These are phyloP conservation scores for Saturnispora galanensis DNA, from an alignment of 805 yeast genomes.

Conservation along the genomic window DNA sequence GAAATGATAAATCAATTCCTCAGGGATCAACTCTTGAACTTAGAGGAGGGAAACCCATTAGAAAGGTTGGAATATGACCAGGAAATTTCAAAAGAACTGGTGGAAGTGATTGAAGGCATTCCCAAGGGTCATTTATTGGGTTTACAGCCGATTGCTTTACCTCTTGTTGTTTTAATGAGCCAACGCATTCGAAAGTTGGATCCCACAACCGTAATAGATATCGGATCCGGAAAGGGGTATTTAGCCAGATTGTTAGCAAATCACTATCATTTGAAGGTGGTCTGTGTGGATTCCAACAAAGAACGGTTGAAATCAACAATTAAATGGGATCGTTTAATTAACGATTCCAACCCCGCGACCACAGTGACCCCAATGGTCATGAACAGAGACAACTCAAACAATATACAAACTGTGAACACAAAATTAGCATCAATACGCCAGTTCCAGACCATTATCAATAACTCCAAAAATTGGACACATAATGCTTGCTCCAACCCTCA, in stretches of 20 bases:
- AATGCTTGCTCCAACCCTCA: neutral
- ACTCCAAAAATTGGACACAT: constrained; percentile 2
- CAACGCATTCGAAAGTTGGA: neutral
- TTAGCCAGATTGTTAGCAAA: constrained; percentile 19
- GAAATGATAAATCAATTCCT: too few relatives aligned
- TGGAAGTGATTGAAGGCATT: neutral
- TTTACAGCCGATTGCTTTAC: neutral
- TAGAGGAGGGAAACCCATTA: too few relatives aligned
- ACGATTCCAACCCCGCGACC: constrained; percentile 3
- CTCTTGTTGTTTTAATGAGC: neutral
- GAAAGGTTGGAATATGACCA: too few relatives aligned
- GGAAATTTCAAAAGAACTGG: too few relatives aligned
- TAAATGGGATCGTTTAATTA: constrained; percentile 17
- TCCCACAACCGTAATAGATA: constrained; percentile 14
- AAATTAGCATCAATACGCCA: constrained; percentile 4
- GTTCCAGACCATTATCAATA: constrained; percentile 7
- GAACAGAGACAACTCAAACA: constrained; percentile 7
- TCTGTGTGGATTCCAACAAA: constrained; percentile 19
- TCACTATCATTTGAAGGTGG: constrained; percentile 11
- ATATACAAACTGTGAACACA: constrained; percentile 9
- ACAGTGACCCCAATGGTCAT: neutral
- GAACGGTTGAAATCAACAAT: constrained; percentile 17
- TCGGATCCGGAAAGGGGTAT: constrained; percentile 27
- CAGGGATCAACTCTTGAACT: too few relatives aligned
- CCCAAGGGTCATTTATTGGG: constrained; percentile 9